phyloP scores from a whole-genome alignment of 331 rosid genomes.

The Erythrophleum ivorense region DNA sequence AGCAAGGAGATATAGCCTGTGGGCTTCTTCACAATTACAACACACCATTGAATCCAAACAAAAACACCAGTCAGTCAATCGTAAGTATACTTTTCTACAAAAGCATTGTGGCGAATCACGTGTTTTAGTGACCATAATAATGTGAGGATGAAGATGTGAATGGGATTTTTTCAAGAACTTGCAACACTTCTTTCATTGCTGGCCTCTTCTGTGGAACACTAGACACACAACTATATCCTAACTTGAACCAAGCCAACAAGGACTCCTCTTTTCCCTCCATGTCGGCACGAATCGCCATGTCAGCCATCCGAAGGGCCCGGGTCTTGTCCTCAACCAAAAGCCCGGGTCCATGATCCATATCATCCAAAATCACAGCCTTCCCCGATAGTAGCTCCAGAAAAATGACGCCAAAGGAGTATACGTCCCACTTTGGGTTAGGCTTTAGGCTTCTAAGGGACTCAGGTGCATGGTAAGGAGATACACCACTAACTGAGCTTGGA shows the following conservation, averaged over 20 bases:
- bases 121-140: constrained; percentile 55
- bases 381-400: constrained; percentile 85
- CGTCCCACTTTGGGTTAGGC: constrained; percentile 93
- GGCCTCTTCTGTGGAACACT: constrained; percentile 92
- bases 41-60: constrained; percentile 30
- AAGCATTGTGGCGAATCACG: constrained; percentile 33
- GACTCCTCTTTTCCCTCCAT: constrained; percentile 90
- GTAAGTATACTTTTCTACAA: constrained; percentile 59
- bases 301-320: constrained; percentile 84
- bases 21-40: constrained; percentile 42
- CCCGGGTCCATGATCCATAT: constrained; percentile 70
- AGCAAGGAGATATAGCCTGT: constrained; percentile 39
- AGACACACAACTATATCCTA: constrained; percentile 85
- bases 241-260: constrained; percentile 68
- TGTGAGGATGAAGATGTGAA: constrained; percentile 52
- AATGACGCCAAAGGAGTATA: constrained; percentile 86
- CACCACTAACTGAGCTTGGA: constrained; percentile 70
- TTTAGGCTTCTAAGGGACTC: constrained; percentile 84
- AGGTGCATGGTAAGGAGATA: constrained; percentile 79
- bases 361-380: constrained; percentile 81
- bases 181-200: constrained; percentile 82
- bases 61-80: constrained; percentile 45
- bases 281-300: constrained; percentile 74
- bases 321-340: constrained; percentile 62
- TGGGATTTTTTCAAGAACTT: constrained; percentile 80